A percentile compares a stretch with the other conserved stretches of the same genome.
Evolutionary conservation across 129 eudicot species (phyloP).

Genomic region (Deinandra increscens): DNA sequence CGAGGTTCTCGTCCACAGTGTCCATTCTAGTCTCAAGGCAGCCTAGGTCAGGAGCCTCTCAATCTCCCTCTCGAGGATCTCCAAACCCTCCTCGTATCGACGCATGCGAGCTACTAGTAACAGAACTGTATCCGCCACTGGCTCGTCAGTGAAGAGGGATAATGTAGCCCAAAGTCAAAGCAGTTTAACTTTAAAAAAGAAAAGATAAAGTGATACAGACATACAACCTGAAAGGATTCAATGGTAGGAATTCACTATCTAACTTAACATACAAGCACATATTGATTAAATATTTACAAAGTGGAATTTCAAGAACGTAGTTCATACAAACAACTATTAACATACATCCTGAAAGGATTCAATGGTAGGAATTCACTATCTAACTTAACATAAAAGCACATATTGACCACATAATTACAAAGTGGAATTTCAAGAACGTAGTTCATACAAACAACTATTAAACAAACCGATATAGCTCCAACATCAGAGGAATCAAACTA

Average conservation of each 20-base stretch:
- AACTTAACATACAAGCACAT: neutral
- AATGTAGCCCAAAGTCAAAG: too few relatives aligned
- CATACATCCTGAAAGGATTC: neutral
- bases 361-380: neutral
- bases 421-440: constrained; percentile 6
- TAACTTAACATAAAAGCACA: neutral
- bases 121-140: too few relatives aligned
- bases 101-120: too few relatives aligned
- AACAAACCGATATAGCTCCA: neutral
- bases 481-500: neutral
- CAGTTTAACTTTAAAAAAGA: too few relatives aligned
- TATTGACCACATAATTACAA: neutral
- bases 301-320: constrained; percentile 6
- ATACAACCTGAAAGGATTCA: neutral
- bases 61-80: too few relatives aligned
- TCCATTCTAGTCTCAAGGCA: too few relatives aligned
- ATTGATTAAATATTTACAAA: neutral
- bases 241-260: neutral
- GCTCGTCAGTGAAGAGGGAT: too few relatives aligned
- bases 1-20: too few relatives aligned
- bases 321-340: neutral
- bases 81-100: too few relatives aligned
- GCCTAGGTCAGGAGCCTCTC: too few relatives aligned
- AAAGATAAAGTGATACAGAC: too few relatives aligned
- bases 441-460: neutral